phyloP scores from a whole-genome alignment of 1,284 basidiomycete genomes.

The Sanghuangporus sanghuang region DNA sequence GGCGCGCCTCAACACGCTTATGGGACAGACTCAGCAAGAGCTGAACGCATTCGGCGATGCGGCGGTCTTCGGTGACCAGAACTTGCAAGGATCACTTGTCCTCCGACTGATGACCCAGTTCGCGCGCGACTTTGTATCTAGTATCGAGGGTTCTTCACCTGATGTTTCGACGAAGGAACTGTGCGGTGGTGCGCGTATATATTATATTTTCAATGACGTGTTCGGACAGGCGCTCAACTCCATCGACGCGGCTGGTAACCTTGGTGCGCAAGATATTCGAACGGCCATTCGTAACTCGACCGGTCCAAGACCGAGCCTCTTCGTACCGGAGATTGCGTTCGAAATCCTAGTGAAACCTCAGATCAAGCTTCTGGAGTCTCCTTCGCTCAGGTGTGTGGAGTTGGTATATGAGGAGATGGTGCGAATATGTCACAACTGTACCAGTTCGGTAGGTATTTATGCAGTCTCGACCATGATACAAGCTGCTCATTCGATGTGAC shows the following conservation, averaged over 20 bases:
- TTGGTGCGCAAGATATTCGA: conserved; percentile 93
- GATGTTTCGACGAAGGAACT: conserved; percentile 99
- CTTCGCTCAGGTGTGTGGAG: conserved; percentile 93
- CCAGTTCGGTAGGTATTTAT: conserved; percentile 62
- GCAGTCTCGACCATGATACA: neutral
- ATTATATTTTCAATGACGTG: conserved; percentile 99
- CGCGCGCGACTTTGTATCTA: conserved; percentile 94
- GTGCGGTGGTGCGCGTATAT: conserved; percentile 95
- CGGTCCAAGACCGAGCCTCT: conserved; percentile 92
- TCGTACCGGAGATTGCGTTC: conserved; percentile 97
- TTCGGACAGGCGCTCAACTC: conserved; percentile 90
- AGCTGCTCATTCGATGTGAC: neutral
- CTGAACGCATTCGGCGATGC: conserved; percentile 94
- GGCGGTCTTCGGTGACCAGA: conserved; percentile 88
- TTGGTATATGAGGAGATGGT: conserved; percentile 99
- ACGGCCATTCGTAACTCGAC: conserved; percentile 99
- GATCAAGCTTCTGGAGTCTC: conserved; percentile 93
- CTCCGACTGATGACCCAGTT: conserved; percentile 99
- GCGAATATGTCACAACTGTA: conserved; percentile 99
- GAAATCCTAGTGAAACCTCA: conserved; percentile 98
- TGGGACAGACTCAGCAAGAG: conserved; percentile 99
- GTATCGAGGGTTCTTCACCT: conserved; percentile 96
- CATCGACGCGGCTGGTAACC: conserved; percentile 88
- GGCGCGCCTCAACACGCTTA: conserved; percentile 93
- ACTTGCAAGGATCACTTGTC: conserved; percentile 85